A percentile compares a stretch with the other conserved stretches of the same genome.
Conservation (phyloP, 2,329 filamentous ascomycete genomes). For the Madurella fahalii region DNA sequence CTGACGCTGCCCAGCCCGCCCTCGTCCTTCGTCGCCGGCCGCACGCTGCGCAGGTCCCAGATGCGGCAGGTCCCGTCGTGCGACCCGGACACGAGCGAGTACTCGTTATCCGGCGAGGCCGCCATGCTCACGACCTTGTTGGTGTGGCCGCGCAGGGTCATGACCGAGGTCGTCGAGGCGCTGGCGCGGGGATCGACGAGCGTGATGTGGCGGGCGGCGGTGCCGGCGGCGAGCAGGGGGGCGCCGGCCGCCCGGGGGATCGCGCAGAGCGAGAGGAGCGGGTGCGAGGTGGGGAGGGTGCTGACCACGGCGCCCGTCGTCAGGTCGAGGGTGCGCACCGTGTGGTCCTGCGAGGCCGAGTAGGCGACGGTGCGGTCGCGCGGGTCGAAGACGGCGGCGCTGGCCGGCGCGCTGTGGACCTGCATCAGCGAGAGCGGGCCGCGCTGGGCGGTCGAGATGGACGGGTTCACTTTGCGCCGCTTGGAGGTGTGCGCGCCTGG, state of each 20-base stretch:
- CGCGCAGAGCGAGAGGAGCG: conserved; percentile 73
- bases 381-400: conserved; percentile 79
- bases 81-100: conserved; percentile 82
- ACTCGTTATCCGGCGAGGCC: conserved; percentile 60
- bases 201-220: conserved; percentile 80
- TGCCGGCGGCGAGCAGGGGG: conserved; percentile 65
- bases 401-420: conserved; percentile 69
- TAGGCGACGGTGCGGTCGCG: conserved; percentile 85
- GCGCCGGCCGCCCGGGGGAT: conserved; percentile 60
- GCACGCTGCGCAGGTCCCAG: conserved; percentile 81
- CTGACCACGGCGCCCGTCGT: conserved; percentile 75
- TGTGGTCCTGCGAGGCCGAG: conserved; percentile 86
- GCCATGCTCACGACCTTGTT: conserved; percentile 61
- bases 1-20: conserved; percentile 59
- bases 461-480: conserved; percentile 63
- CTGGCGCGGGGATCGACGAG: conserved; percentile 86
- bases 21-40: conserved; percentile 56
- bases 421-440: conserved; percentile 73
- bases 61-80: conserved; percentile 90
- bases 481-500: conserved; percentile 67
- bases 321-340: conserved; percentile 85
- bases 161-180: conserved; percentile 70
- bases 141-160: conserved; percentile 87
- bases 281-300: conserved; percentile 77
- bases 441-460: conserved; percentile 58